phyloP scores from a whole-genome alignment of 2,329 filamentous ascomycete genomes.

The Didymella exigua region DNA sequence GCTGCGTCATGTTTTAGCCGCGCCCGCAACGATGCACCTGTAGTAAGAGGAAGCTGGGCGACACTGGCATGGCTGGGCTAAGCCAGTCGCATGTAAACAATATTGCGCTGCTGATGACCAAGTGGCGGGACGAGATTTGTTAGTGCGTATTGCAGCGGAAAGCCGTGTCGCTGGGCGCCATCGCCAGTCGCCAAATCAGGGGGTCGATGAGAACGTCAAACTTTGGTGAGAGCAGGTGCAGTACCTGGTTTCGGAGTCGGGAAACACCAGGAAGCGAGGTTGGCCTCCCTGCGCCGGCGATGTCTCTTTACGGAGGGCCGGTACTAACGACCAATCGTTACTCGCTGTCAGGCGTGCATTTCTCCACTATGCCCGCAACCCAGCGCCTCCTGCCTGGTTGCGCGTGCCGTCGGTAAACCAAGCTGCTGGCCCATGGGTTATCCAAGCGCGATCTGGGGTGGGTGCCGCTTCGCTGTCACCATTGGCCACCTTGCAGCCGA shows the following conservation, averaged over 20 bases:
- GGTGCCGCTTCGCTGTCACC: slow-evolving; percentile 19
- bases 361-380: slow-evolving; percentile 26
- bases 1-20: slow-evolving; percentile 43
- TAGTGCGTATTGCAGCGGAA: slow-evolving; percentile 26
- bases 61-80: slow-evolving; percentile 22
- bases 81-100: slow-evolving; percentile 23
- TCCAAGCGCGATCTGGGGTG: slow-evolving; percentile 44
- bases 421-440: slow-evolving; percentile 38
- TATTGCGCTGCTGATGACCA: slow-evolving; percentile 16
- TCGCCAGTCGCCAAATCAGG: slow-evolving; percentile 30
- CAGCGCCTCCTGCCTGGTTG: slow-evolving; percentile 36
- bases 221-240: slow-evolving; percentile 36
- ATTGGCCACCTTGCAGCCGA: slow-evolving; percentile 36
- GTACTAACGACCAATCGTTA: slow-evolving; percentile 18
- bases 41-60: slow-evolving; percentile 29
- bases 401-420: slow-evolving; percentile 41
- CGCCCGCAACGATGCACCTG: slow-evolving; percentile 30
- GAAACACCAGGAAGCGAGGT: slow-evolving; percentile 29
- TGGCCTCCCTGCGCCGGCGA: slow-evolving; percentile 25
- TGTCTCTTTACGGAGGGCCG: slow-evolving; percentile 19
- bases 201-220: slow-evolving; percentile 28
- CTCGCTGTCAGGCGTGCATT: not conserved
- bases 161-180: slow-evolving; percentile 26
- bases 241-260: slow-evolving; percentile 32
- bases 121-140: slow-evolving; percentile 8